Conservation (phyloP, 2,329 filamentous ascomycete genomes). For the Aureobasidium musti region DNA sequence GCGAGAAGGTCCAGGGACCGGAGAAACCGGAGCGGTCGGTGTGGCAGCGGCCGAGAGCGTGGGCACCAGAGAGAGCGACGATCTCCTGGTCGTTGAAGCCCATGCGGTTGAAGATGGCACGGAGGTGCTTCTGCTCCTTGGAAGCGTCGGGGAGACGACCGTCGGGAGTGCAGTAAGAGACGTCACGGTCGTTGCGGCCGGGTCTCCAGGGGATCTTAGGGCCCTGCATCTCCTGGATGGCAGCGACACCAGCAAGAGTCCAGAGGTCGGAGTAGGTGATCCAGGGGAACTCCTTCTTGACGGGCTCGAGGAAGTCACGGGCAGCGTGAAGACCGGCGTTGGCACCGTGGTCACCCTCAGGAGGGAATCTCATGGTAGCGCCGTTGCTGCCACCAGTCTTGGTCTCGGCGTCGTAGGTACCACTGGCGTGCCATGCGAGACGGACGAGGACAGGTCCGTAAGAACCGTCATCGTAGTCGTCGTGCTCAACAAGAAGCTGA, state of each 20-base stretch:
- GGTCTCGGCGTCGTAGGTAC: constrained; percentile 87
- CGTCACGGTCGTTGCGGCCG: constrained; percentile 77
- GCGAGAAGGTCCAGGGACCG: constrained; percentile 90
- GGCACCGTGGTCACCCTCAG: constrained; percentile 86
- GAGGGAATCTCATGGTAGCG: constrained; percentile 93
- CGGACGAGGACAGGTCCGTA: constrained; percentile 90
- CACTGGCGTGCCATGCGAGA: constrained; percentile 90
- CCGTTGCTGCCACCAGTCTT: constrained; percentile 92
- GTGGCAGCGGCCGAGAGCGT: constrained; percentile 89
- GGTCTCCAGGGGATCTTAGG: constrained; percentile 85
- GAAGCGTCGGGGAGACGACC: constrained; percentile 83
- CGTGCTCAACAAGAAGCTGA: constrained; percentile 76
- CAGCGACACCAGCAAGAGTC: constrained; percentile 82
- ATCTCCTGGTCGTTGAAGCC: constrained; percentile 97
- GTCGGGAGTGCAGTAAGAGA: constrained; percentile 85
- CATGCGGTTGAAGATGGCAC: constrained; percentile 94
- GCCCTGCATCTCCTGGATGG: constrained; percentile 94
- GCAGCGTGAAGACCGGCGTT: constrained; percentile 87
- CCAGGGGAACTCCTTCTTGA: constrained; percentile 92
- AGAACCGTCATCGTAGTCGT: constrained; percentile 95
- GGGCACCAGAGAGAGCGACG: constrained; percentile 81
- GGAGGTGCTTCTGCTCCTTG: constrained; percentile 78
- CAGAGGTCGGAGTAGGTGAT: constrained; percentile 95
- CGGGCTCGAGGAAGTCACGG: constrained; percentile 87
- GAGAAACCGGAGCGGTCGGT: constrained; percentile 82